Evolutionary conservation across 345 rosid genomes (phyloP).

Genomic region (Hirschfeldia incana): DNA sequence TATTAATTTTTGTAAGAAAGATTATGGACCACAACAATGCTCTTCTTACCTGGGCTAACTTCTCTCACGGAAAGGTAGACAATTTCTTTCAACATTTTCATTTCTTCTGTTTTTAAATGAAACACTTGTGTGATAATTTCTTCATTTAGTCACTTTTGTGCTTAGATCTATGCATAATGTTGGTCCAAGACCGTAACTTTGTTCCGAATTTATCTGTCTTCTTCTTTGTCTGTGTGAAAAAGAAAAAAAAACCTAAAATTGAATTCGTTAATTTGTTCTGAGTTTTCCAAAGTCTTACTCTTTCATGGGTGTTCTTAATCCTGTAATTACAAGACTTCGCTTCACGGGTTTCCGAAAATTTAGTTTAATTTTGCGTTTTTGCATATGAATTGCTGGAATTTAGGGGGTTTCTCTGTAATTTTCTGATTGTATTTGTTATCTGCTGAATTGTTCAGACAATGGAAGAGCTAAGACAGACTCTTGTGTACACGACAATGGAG

Average conservation of each 20-base stretch:
- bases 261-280: neutral
- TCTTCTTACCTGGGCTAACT: conserved; percentile 61
- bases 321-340: neutral
- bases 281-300: neutral
- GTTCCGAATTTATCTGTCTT: neutral
- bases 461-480: conserved; percentile 78
- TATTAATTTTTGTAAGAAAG: neutral
- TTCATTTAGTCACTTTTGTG: neutral
- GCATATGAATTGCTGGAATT: neutral
- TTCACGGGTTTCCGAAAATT: neutral
- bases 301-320: conserved; percentile 4
- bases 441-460: conserved; percentile 49
- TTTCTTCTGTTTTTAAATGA: conserved; percentile 9
- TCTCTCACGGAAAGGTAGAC: conserved; percentile 75
- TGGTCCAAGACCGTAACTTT: neutral
- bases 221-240: conserved; percentile 5
- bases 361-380: conserved; percentile 7
- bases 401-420: neutral
- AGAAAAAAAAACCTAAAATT: neutral
- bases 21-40: conserved; percentile 69
- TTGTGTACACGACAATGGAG: conserved; percentile 66
- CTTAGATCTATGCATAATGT: conserved; percentile 33
- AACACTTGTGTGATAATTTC: neutral
- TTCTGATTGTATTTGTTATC: neutral
- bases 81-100: neutral